Evolutionary conservation across 192 early-diverging fungal species (phyloP), one percentile per base, ranked within the genome.

Genomic region (Phlyctochytrium bullatum): DNA sequence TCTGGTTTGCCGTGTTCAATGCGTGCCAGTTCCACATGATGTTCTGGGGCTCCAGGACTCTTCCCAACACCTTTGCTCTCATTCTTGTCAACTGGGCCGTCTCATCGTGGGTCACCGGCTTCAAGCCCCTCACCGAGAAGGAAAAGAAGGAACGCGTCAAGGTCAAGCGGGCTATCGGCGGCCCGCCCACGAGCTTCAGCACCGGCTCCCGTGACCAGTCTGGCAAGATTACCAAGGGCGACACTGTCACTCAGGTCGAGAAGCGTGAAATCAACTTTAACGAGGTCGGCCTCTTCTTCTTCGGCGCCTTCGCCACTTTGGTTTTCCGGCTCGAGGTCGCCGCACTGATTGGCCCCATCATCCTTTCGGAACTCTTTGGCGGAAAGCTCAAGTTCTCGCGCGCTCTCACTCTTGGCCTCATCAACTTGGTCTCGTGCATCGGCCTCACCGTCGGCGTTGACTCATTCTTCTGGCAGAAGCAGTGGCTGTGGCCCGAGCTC

Each of bases 61-160:
- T 98, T 40, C 91, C 92, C 3, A 98, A 97, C 72, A 90, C 88
- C 4, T 84, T 95, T 68, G 94, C 90, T 0, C 79, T 95, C 36
- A 82, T 87, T 29, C 74, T 91, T 14, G 80, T 87, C 62, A 83
- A 81, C 25, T 71, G 62, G 52, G 60, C 32, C 6, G 17, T 64
- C 24, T 6, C 62, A 4, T 12, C 40, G n/a, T 59, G 61, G 69
- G 36, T 71, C 34, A 29, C 3, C 29, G 47, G 50, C 0, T 71
- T 59, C 60, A 63, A 63, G 51, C 53, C 62, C 17, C 34, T 71
- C 23, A 62, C 67, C 2, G n/a, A 16, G 10, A 33, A 64, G 62
- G 69, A 71, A 32, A 34, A 50, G 40, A 50, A n/a, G 40, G 40
- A 50, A n/a, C 10, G 40, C 12, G 40, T 14, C 12, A 10, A 50